phyloP scores from a whole-genome alignment of 139 green algal genomes.

The Tetradesmus lagerheimii region DNA sequence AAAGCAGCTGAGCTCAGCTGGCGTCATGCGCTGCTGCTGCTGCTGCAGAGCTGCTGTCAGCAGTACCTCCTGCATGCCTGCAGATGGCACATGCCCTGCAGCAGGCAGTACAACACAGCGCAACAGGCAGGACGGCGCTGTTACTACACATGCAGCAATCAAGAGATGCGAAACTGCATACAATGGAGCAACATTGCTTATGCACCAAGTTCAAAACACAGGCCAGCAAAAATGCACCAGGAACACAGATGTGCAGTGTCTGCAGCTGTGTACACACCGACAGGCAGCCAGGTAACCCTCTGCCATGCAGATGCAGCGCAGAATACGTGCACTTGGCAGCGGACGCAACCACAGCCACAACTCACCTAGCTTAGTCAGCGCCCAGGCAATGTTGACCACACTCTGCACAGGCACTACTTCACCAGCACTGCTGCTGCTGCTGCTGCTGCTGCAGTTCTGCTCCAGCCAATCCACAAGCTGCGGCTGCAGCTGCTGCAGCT shows the following conservation, averaged over 20 bases:
- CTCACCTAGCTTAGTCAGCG: neutral
- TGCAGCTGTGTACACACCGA: neutral
- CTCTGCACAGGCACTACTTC: neutral
- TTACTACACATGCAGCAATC: neutral
- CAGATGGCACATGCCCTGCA: conserved; percentile 13
- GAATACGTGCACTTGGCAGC: neutral
- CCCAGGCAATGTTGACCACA: conserved; percentile 6
- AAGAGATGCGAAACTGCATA: too few relatives aligned
- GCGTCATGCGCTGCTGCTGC: neutral
- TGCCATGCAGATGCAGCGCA: too few relatives aligned
- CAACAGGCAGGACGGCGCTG: neutral
- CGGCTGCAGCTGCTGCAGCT: conserved; percentile 27
- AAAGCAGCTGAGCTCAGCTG: conserved; percentile 35
- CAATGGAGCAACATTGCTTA: too few relatives aligned
- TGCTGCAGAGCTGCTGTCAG: conserved; percentile 20
- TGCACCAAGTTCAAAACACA: too few relatives aligned
- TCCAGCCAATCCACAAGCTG: neutral
- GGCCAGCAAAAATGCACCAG: too few relatives aligned
- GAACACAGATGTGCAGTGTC: neutral
- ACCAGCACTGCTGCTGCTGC: neutral
- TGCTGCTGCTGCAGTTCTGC: conserved; percentile 12
- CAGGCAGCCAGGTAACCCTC: neutral
- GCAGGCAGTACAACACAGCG: neutral
- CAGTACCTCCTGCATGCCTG: neutral
- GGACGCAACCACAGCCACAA: too few relatives aligned